Evolutionary conservation across 352 stramenopile species (phyloP).

Genomic region (Plasmopara muralis): DNA sequence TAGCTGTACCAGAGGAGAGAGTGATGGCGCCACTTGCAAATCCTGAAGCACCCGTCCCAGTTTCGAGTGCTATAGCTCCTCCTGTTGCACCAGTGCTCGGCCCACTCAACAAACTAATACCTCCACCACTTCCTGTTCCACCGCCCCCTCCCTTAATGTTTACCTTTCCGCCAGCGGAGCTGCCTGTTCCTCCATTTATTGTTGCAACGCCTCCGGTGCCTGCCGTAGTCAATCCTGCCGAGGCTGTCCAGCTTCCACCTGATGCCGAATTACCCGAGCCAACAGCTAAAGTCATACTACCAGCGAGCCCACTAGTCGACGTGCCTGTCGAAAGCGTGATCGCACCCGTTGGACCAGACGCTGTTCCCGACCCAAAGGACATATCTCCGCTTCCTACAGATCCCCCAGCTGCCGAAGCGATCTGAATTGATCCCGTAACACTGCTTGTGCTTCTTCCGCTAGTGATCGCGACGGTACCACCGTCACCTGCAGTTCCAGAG

Average conservation of each 20-base stretch:
- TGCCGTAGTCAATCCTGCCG: conserved; percentile 17
- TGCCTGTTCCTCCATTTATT: conserved; percentile 27
- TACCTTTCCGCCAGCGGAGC: conserved; percentile 25
- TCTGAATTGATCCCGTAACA: too few relatives aligned
- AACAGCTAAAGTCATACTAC: conserved; percentile 31
- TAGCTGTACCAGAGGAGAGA: conserved; percentile 28
- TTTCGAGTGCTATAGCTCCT: neutral
- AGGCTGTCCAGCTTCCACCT: conserved; percentile 13
- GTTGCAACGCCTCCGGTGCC: conserved; percentile 26
- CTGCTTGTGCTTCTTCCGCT: conserved; percentile 25
- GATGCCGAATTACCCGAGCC: conserved; percentile 10
- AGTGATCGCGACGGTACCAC: conserved; percentile 37
- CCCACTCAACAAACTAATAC: too few relatives aligned
- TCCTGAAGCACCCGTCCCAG: conserved; percentile 18
- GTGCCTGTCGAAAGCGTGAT: conserved; percentile 36
- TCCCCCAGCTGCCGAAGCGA: too few relatives aligned
- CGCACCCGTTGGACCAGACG: conserved; percentile 16
- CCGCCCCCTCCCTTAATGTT: neutral
- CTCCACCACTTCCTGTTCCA: too few relatives aligned
- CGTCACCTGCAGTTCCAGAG: conserved; percentile 26
- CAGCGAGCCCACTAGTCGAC: conserved; percentile 26
- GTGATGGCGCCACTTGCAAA: conserved; percentile 32
- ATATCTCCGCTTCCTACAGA: too few relatives aligned
- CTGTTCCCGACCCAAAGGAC: too few relatives aligned
- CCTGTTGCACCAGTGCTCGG: too few relatives aligned